These are phyloP conservation scores for Calonectria montana DNA, from an alignment of 2,329 filamentous ascomycete genomes.

Conservation along the genomic window DNA sequence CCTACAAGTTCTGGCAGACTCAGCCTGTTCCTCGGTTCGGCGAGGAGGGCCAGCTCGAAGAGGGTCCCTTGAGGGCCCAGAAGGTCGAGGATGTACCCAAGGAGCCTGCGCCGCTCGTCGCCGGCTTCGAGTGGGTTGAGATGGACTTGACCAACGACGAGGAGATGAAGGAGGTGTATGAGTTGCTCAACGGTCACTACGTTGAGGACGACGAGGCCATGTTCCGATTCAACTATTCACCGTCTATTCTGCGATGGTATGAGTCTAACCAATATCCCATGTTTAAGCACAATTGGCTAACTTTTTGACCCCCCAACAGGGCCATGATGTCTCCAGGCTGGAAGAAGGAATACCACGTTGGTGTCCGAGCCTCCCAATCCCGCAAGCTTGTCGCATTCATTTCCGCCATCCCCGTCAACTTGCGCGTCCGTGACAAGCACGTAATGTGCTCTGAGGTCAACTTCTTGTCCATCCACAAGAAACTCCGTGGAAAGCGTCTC, in stretches of 20 bases:
- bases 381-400: constrained; percentile 95
- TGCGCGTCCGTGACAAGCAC: constrained; percentile 81
- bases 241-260: constrained; percentile 88
- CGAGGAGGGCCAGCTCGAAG: constrained; percentile 67
- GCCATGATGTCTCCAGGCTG: constrained; percentile 95
- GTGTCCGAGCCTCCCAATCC: constrained; percentile 85
- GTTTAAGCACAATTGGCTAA: constrained; percentile 10
- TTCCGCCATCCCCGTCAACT: constrained; percentile 86
- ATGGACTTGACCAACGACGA: constrained; percentile 84
- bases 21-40: constrained; percentile 93
- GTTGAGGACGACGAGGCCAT: constrained; percentile 97
- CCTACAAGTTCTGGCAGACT: constrained; percentile 98
- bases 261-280: constrained; percentile 32
- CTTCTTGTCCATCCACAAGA: constrained; percentile 98
- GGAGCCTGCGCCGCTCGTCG: constrained; percentile 78
- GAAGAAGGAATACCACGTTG: constrained; percentile 94
- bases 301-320: constrained; percentile 60
- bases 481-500: constrained; percentile 91
- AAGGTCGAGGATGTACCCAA: constrained; percentile 83
- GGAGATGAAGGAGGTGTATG: constrained; percentile 90
- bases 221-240: constrained; percentile 97
- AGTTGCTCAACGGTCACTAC: constrained; percentile 92
- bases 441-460: constrained; percentile 93
- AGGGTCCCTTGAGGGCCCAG: constrained; percentile 87
- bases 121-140: constrained; percentile 94